phyloP scores from a whole-genome alignment of 257 asterid genomes.

The Jaltomata sinuosa region DNA sequence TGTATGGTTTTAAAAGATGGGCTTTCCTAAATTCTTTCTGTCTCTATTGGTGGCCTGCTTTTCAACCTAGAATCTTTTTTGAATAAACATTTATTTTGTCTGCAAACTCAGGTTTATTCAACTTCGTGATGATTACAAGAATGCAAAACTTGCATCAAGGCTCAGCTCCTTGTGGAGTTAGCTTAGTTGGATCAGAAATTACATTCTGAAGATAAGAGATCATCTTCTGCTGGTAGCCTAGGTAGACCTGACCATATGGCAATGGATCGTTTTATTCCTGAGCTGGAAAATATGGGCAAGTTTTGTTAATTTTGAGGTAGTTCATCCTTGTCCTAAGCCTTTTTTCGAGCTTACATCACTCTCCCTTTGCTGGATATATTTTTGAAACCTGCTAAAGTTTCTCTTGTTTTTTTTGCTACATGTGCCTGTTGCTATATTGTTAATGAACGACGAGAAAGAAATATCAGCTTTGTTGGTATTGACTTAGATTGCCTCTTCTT shows the following conservation, averaged over 20 bases:
- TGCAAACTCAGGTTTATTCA: constrained; percentile 10
- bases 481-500: background rate
- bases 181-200: background rate
- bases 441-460: background rate
- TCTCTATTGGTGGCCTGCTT: too few relatives aligned
- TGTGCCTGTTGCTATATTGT: background rate
- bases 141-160: constrained; percentile 12
- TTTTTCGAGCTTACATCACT: background rate
- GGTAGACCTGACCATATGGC: background rate
- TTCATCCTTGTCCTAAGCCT: background rate
- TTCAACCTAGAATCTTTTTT: background rate
- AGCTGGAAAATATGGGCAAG: background rate
- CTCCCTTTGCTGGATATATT: background rate
- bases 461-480: background rate
- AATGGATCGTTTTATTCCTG: background rate
- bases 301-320: background rate
- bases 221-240: background rate
- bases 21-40: too few relatives aligned
- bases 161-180: constrained; percentile 9
- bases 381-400: background rate
- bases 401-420: background rate
- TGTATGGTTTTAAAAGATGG: too few relatives aligned
- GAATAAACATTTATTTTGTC: background rate
- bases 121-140: constrained; percentile 15
- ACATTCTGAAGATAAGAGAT: background rate